Evolutionary conservation across 2,329 filamentous ascomycete species (phyloP).

Genomic region (Talaromyces funiculosus): DNA sequence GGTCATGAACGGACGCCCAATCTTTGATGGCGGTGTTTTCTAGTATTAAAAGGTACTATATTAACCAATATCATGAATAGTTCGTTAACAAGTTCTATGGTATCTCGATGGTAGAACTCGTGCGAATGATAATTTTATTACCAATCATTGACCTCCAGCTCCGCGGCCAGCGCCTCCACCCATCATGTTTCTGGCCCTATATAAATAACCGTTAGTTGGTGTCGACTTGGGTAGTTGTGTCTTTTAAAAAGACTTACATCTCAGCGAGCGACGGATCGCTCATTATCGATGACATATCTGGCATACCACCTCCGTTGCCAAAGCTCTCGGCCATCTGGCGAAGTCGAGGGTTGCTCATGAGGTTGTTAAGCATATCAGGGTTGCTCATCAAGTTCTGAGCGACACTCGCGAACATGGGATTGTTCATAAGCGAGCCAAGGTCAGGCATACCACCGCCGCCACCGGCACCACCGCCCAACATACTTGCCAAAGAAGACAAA

Average conservation of each 20-base stretch:
- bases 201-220: conserved; percentile 14
- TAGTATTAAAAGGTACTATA: background rate
- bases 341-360: conserved; percentile 90
- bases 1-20: background rate
- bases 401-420: conserved; percentile 98
- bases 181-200: conserved; percentile 64
- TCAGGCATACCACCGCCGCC: conserved; percentile 74
- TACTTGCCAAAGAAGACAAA: conserved; percentile 62
- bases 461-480: conserved; percentile 60
- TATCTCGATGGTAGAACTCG: conserved; percentile 5
- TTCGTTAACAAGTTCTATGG: background rate
- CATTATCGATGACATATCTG: conserved; percentile 81
- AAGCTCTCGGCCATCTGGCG: conserved; percentile 82
- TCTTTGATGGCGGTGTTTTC: background rate
- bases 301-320: conserved; percentile 72
- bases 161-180: conserved; percentile 48
- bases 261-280: conserved; percentile 86
- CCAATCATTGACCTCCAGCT: conserved; percentile 15
- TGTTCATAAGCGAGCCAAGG: conserved; percentile 81
- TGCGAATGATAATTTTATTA: background rate
- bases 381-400: conserved; percentile 97
- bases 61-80: conserved; percentile 1
- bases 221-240: background rate
- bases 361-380: conserved; percentile 80
- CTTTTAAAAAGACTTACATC: conserved; percentile 60